Evolutionary conservation across 1,284 basidiomycete genomes (phyloP).

Genomic region (Stygiomarasmius scandens): DNA sequence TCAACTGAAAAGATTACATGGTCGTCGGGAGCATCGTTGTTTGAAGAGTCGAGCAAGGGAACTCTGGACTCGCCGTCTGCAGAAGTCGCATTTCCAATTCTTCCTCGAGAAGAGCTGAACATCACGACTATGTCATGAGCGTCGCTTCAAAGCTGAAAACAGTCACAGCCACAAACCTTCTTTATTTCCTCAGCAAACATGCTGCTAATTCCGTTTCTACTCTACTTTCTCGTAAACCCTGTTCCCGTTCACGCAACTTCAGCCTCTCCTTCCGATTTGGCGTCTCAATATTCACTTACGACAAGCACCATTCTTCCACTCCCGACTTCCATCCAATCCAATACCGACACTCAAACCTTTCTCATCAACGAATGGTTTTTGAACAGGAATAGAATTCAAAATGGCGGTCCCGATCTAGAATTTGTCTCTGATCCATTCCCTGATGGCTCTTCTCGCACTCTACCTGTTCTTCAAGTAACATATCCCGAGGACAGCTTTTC

Average conservation of each 20-base stretch:
- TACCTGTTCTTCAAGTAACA: conserved; percentile 64
- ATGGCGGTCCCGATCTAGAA: conserved; percentile 53
- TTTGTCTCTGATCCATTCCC: conserved; percentile 73
- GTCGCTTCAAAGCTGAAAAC: not conserved
- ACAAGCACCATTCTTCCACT: conserved; percentile 68
- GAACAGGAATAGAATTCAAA: conserved; percentile 60
- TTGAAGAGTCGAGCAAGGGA: conserved; percentile 10
- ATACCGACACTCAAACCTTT: conserved; percentile 51
- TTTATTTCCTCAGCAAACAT: conserved; percentile 1
- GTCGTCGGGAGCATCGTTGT: conserved; percentile 18
- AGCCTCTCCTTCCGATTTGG: conserved; percentile 42
- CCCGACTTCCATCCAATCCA: conserved; percentile 61
- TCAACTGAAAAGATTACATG: conserved; percentile 49
- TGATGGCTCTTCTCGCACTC: conserved; percentile 40
- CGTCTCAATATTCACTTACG: conserved; percentile 56
- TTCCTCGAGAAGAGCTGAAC: conserved; percentile 12
- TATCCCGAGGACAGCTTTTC: conserved; percentile 66
- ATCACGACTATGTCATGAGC: conserved; percentile 9
- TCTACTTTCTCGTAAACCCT: conserved; percentile 12
- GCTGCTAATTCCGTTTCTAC: not conserved
- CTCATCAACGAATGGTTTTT: conserved; percentile 65
- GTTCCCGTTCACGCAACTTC: conserved; percentile 23
- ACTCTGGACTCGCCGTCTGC: conserved; percentile 29
- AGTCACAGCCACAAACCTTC: not conserved
- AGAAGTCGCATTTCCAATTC: conserved; percentile 15